A percentile compares a stretch with the other conserved stretches of the same genome.
Conservation (phyloP, 139 green algal species). For the Zygnema cylindricum region DNA sequence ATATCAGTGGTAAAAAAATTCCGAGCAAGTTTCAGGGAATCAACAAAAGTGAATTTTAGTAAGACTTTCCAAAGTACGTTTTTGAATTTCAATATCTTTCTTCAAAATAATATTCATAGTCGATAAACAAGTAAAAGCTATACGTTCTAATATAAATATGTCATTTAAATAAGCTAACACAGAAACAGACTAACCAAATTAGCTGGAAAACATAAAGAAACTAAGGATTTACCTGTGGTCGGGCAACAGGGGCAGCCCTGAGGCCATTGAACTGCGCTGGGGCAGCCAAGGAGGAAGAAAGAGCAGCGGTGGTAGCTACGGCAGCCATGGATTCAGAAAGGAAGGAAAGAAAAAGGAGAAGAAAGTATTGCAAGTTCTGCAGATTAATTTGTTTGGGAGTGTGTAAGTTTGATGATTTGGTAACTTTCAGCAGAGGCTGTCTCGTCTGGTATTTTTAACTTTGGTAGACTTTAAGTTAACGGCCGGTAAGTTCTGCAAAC, state of each 20-base stretch:
- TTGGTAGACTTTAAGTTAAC: no score
- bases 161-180: background rate
- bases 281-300: conserved; percentile 11
- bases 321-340: conserved; percentile 24
- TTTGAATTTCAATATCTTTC: background rate
- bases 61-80: background rate
- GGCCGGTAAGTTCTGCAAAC: no score
- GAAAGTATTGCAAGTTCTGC: background rate
- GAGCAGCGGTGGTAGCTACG: conserved; percentile 21
- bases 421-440: background rate
- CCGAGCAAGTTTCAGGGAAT: no score
- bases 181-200: background rate
- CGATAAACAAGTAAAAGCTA: background rate
- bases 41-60: no score
- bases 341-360: background rate
- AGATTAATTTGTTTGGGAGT: no score
- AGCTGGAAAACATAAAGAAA: background rate
- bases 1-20: no score
- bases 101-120: background rate
- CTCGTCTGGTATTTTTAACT: background rate
- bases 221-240: conserved; percentile 2
- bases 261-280: conserved; percentile 31
- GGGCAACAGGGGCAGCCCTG: background rate
- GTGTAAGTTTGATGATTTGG: no score
- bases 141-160: background rate